A percentile compares a stretch with the other conserved stretches of the same genome.
Evolutionary conservation across 2,329 filamentous ascomycete genomes (phyloP).

Genomic region (Beauveria rudraprayagi): DNA sequence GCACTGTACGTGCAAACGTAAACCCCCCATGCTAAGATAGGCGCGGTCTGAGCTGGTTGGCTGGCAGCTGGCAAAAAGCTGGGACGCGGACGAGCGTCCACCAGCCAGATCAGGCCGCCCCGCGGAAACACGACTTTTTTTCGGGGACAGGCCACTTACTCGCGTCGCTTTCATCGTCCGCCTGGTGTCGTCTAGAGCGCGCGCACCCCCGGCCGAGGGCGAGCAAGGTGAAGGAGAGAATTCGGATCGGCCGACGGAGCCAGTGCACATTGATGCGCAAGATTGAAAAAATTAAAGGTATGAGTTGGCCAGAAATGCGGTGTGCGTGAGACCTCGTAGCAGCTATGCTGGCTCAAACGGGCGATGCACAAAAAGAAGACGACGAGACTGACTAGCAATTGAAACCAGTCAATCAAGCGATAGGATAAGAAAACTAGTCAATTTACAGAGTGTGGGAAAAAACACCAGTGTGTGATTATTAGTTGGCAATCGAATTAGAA

Average conservation of each 20-base stretch:
- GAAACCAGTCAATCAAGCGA: too few species aligned
- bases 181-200: not conserved
- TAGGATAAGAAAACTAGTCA: too few species aligned
- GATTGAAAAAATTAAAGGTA: too few species aligned
- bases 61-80: too few species aligned
- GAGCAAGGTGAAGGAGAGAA: not conserved
- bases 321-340: not conserved
- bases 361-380: not conserved
- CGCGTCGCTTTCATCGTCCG: not conserved
- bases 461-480: too few species aligned
- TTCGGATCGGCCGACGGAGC: not conserved
- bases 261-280: not conserved
- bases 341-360: not conserved
- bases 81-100: not conserved
- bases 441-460: not conserved
- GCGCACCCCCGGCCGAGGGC: not conserved
- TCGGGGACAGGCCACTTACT: not conserved
- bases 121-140: not conserved
- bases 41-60: conserved; percentile 4
- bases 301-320: not conserved
- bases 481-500: too few species aligned
- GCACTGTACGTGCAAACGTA: not conserved
- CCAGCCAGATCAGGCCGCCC: conserved; percentile 6
- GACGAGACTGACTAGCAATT: too few species aligned
- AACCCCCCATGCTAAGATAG: not conserved